A percentile compares a stretch with the other conserved stretches of the same genome.
These are phyloP conservation scores for Amanita inopinata DNA, from an alignment of 768 basidiomycete species.

Conservation along the genomic window DNA sequence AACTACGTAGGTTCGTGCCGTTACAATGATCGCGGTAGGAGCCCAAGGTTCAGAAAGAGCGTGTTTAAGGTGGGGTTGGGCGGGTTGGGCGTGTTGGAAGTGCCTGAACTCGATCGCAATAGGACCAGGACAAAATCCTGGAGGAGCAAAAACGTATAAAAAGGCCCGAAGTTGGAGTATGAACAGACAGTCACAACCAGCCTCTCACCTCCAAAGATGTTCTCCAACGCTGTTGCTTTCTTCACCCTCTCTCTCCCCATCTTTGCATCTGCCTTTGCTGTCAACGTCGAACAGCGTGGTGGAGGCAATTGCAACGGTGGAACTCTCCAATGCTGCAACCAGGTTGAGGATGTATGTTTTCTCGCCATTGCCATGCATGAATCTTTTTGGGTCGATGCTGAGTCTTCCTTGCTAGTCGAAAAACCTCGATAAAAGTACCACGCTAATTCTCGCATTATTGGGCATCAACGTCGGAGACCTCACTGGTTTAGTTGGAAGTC, in stretches of 20 bases:
- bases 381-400: no score
- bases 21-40: no score
- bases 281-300: no score
- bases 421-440: neutral
- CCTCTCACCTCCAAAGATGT: neutral
- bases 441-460: neutral
- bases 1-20: no score
- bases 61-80: no score
- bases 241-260: neutral
- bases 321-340: neutral
- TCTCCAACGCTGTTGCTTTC: neutral
- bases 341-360: neutral
- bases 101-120: no score
- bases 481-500: neutral
- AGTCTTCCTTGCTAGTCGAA: neutral
- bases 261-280: neutral
- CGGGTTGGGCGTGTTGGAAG: no score
- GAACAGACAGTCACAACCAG: no score
- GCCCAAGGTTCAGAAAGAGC: no score
- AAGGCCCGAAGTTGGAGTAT: neutral
- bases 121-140: no score
- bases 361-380: no score
- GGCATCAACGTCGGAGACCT: neutral
- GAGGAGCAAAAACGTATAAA: neutral
- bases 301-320: neutral